These are phyloP conservation scores for Rhynchosporium secalis DNA, from an alignment of 2,329 filamentous ascomycete genomes.

Conservation along the genomic window DNA sequence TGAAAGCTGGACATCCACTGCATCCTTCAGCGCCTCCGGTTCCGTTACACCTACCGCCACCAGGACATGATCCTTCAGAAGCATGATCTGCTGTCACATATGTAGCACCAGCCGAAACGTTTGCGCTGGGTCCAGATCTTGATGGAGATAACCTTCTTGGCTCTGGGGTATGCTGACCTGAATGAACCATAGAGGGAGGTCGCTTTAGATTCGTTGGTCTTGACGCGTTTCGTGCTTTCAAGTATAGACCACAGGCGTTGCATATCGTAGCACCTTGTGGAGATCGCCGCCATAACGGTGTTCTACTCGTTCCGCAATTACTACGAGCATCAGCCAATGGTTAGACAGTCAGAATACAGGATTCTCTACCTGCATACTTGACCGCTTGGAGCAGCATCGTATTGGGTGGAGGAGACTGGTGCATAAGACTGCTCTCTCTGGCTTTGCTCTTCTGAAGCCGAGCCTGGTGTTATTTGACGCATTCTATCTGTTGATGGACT, in stretches of 20 bases:
- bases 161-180: constrained; percentile 34
- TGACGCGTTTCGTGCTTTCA: constrained; percentile 88
- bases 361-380: constrained; percentile 69
- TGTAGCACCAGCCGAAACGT: constrained; percentile 54
- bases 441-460: constrained; percentile 26
- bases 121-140: constrained; percentile 39
- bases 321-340: constrained; percentile 49
- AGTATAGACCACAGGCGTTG: constrained; percentile 94
- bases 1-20: constrained; percentile 93
- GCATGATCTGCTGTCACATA: constrained; percentile 78
- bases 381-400: constrained; percentile 47
- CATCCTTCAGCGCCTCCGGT: constrained; percentile 94
- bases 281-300: constrained; percentile 90
- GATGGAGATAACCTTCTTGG: constrained; percentile 34
- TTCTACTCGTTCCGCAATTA: constrained; percentile 92
- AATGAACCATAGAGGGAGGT: constrained; percentile 53
- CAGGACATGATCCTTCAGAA: constrained; percentile 85
- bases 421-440: constrained; percentile 29
- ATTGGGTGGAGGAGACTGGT: constrained; percentile 15
- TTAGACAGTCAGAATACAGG: background rate
- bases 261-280: constrained; percentile 93
- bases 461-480: constrained; percentile 26
- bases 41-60: constrained; percentile 92
- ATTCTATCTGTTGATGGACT: constrained; percentile 23
- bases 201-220: constrained; percentile 90